Base-by-base conservation (phyloP, 257 asterid species). In the Plantago elongata region DNA sequence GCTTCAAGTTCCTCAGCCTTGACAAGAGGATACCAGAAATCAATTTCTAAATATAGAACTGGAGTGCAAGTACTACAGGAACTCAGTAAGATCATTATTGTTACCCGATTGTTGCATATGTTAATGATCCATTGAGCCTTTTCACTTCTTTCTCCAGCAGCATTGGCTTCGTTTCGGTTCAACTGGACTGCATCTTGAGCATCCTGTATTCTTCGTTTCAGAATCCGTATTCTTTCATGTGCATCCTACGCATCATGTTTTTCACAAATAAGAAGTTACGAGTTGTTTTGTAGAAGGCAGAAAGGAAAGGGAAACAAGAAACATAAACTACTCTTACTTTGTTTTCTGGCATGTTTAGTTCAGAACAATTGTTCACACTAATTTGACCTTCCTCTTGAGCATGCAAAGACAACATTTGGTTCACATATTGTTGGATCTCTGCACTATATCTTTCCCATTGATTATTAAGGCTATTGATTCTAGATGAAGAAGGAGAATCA, bases 41-140 rank as follows among this genome's bases (percentile, higher is more conserved):
- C 40, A 34, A 7, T 34, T 34, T 34, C 40, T 34, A 6, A 7
- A 34, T 3, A 34, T 34, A 34, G 40, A 34, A 34, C 8, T 34
- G 40, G 40, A 34, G 7, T 34, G 8, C 40, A 34, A 4, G 40
- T 34, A 34, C 8, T 1, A 34, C 1, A 34, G 8, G 40, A 14
- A 51, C 9, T 4, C 40, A 34, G 8, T 3, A 14, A 51, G 1
- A 5, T 51, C 11, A 7, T 11, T 22, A 22, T 22, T 22, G 27
- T 77, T 79, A 87, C 95, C 86, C 74, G 69, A 30, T 56, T 70
- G 29, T 66, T 75, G 60, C 90, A 80, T 18, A 84, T 45, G 29
- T 64, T 67, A 63, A 75, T 75, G 7, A 82, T 85, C 84, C 90
- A 69, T 68, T 74, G 64, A 1, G 94, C 88, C 47, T 77, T 87